phyloP scores from a whole-genome alignment of 495 filamentous ascomycete species.

The Podospora anserina region DNA sequence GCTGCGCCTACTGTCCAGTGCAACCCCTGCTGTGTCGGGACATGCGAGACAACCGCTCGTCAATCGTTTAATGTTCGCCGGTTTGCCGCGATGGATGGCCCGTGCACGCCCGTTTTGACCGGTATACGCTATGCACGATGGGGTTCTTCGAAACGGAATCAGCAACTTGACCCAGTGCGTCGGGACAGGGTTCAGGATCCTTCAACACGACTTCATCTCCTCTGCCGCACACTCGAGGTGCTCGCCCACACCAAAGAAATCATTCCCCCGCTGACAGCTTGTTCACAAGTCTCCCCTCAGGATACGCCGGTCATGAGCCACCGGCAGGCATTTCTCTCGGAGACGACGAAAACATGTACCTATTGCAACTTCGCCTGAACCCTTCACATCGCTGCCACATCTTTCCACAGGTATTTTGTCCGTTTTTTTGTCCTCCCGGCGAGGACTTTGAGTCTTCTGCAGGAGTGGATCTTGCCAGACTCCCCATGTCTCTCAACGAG shows the following conservation, averaged over 20 bases:
- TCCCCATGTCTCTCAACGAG: background rate
- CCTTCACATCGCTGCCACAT: background rate
- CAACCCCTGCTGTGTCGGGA: constrained; percentile 2
- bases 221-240: constrained; percentile 2
- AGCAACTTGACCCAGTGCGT: background rate
- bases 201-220: constrained; percentile 20
- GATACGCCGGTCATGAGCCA: background rate
- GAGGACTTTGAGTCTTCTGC: background rate
- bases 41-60: constrained; percentile 23
- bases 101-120: background rate
- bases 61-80: background rate
- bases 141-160: constrained; percentile 26
- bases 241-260: background rate
- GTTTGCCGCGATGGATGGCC: constrained; percentile 7
- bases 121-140: constrained; percentile 8
- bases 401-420: background rate
- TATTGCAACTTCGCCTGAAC: background rate
- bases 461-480: background rate
- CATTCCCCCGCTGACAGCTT: background rate
- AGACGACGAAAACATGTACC: background rate
- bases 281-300: background rate
- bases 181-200: constrained; percentile 26
- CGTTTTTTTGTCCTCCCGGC: background rate
- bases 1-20: constrained; percentile 23
- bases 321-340: background rate